These are phyloP conservation scores for Asclepias syriaca DNA, from an alignment of 257 asterid genomes.

Conservation along the genomic window DNA sequence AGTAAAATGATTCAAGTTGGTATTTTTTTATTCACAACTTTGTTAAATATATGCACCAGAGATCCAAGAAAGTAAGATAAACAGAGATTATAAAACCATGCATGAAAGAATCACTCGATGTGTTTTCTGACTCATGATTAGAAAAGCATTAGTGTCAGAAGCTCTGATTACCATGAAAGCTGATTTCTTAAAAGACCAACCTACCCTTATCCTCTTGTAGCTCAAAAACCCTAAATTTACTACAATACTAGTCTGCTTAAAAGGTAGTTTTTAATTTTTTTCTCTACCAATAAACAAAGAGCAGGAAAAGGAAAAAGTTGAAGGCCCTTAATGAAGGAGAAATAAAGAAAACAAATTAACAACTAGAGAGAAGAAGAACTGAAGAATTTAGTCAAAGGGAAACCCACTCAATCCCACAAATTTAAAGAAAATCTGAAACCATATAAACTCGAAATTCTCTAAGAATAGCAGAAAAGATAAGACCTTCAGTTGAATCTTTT, in stretches of 20 bases:
- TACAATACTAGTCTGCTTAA: background rate
- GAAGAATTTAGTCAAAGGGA: background rate
- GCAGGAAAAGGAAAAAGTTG: background rate
- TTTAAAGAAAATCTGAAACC: background rate
- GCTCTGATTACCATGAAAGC: conserved; percentile 25
- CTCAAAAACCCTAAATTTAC: conserved; percentile 19
- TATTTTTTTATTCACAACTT: conserved; percentile 7
- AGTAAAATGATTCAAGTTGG: conserved; percentile 3
- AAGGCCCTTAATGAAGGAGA: background rate
- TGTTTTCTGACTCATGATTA: conserved; percentile 44
- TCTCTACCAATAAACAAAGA: conserved; percentile 9
- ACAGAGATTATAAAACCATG: conserved; percentile 38
- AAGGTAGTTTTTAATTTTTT: background rate
- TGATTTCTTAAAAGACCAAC: conserved; percentile 33
- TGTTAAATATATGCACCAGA: conserved; percentile 10
- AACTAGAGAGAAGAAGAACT: background rate
- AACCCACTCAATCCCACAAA: background rate
- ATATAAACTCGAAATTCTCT: background rate
- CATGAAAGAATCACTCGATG: conserved; percentile 37
- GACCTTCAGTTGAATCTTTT: background rate
- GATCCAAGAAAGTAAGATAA: conserved; percentile 19
- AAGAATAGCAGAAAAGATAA: background rate
- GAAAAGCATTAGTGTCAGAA: conserved; percentile 32
- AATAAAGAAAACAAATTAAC: background rate
- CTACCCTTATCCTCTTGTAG: conserved; percentile 30